phyloP scores from a whole-genome alignment of 148 eudicot genomes.

The Nepenthes mirabilis region DNA sequence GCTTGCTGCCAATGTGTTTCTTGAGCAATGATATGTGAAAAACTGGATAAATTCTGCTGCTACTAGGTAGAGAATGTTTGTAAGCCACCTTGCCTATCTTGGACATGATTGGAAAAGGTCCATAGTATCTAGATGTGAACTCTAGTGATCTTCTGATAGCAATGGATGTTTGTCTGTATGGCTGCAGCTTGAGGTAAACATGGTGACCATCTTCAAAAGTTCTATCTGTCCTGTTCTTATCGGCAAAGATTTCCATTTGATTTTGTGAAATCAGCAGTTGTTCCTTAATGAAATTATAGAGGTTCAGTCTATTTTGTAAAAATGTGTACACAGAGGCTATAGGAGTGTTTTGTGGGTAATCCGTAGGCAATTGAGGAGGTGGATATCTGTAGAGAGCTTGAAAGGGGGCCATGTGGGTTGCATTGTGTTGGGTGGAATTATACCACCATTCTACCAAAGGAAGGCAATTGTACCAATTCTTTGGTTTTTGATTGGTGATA shows the following conservation, averaged over 20 bases:
- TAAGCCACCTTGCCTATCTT: no score
- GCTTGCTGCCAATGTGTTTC: no score
- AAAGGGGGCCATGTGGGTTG: not conserved
- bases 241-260: not conserved
- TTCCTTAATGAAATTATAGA: not conserved
- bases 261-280: not conserved
- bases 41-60: no score
- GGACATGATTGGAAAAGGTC: no score
- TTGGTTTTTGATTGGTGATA: not conserved
- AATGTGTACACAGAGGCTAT: not conserved
- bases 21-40: no score
- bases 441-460: constrained; percentile 5
- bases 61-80: no score
- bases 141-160: no score
- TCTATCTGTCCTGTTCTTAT: not conserved
- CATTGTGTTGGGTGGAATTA: not conserved
- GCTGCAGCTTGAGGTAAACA: not conserved
- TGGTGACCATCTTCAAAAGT: not conserved
- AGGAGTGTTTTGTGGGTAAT: no score
- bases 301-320: not conserved
- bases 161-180: not conserved
- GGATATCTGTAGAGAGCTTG: constrained; percentile 1
- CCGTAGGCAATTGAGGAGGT: no score
- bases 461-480: not conserved
- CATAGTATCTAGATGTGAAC: no score